Evolutionary conservation across 2,329 filamentous ascomycete species (phyloP).

Genomic region (Aciculosporium take): DNA sequence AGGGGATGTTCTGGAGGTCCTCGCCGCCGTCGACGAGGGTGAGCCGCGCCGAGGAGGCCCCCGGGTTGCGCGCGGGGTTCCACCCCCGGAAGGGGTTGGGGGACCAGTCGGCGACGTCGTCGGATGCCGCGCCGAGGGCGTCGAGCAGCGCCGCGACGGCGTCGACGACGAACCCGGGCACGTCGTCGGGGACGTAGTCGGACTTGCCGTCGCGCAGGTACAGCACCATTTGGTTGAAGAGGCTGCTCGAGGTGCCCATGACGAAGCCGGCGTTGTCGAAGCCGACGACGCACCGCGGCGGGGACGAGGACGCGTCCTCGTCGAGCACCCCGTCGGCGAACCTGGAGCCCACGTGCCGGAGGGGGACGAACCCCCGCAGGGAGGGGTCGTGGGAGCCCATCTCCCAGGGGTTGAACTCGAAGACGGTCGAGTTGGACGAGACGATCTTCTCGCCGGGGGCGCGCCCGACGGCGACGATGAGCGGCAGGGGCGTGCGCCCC

Average conservation of each 20-base stretch:
- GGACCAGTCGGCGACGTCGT: constrained; percentile 62
- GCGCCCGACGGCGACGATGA: constrained; percentile 35
- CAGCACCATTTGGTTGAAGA: constrained; percentile 63
- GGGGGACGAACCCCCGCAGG: constrained; percentile 44
- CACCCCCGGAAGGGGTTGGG: constrained; percentile 46
- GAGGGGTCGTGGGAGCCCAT: constrained; percentile 50
- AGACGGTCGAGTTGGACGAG: constrained; percentile 43
- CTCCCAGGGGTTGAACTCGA: constrained; percentile 53
- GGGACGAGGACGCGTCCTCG: too few species aligned
- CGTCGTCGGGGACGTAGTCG: constrained; percentile 35
- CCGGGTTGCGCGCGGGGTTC: constrained; percentile 30
- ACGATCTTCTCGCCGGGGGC: constrained; percentile 29
- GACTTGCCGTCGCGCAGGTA: constrained; percentile 42
- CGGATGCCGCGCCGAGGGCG: constrained; percentile 40
- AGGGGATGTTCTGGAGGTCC: constrained; percentile 66
- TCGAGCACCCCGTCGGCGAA: constrained; percentile 43
- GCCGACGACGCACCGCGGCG: constrained; percentile 37
- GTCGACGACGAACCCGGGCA: constrained; percentile 27
- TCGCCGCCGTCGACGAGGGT: constrained; percentile 71
- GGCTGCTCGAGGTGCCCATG: constrained; percentile 67
- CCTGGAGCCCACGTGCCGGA: constrained; percentile 44
- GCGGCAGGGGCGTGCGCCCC: constrained; percentile 32
- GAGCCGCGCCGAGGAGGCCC: constrained; percentile 34
- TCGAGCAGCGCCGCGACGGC: constrained; percentile 36
- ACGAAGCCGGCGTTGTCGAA: constrained; percentile 71